Conservation (phyloP, 208 protist genomes). For the Wallacemonas rigidus region DNA sequence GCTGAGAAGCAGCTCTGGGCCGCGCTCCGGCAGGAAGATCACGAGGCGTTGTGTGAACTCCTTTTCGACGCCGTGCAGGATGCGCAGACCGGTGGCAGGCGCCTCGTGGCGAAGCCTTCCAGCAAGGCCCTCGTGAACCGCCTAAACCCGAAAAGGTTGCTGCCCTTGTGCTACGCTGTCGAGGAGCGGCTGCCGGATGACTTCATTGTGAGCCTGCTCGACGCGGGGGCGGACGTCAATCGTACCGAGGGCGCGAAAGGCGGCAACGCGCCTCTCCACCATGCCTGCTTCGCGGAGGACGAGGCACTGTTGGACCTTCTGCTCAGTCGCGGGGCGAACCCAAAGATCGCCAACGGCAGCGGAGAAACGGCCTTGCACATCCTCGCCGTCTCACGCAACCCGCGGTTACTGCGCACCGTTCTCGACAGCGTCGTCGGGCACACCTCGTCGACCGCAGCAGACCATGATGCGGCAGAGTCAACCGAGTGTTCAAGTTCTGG, state of each 20-base stretch:
- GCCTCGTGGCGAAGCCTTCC: conserved; percentile 16
- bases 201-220: conserved; percentile 40
- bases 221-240: conserved; percentile 46
- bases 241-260: conserved; percentile 37
- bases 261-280: conserved; percentile 41
- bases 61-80: conserved; percentile 40
- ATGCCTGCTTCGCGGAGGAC: conserved; percentile 53
- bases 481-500: too few species aligned
- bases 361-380: conserved; percentile 61
- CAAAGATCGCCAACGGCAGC: conserved; percentile 37
- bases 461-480: too few species aligned
- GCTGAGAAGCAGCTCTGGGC: conserved; percentile 43
- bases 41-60: conserved; percentile 32
- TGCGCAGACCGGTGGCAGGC: conserved; percentile 25
- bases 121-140: conserved; percentile 29
- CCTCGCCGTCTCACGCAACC: conserved; percentile 47
- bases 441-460: conserved; percentile 1
- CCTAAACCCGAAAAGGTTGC: conserved; percentile 39
- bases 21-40: conserved; percentile 44
- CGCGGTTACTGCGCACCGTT: conserved; percentile 26
- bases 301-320: conserved; percentile 33
- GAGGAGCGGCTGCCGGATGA: conserved; percentile 30
- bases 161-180: conserved; percentile 53
- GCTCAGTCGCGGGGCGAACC: conserved; percentile 48
- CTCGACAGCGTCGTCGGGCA: conserved; percentile 21